Evolutionary conservation across 2,329 filamentous ascomycete species (phyloP).

Genomic region (Leptosphaerulina australis): DNA sequence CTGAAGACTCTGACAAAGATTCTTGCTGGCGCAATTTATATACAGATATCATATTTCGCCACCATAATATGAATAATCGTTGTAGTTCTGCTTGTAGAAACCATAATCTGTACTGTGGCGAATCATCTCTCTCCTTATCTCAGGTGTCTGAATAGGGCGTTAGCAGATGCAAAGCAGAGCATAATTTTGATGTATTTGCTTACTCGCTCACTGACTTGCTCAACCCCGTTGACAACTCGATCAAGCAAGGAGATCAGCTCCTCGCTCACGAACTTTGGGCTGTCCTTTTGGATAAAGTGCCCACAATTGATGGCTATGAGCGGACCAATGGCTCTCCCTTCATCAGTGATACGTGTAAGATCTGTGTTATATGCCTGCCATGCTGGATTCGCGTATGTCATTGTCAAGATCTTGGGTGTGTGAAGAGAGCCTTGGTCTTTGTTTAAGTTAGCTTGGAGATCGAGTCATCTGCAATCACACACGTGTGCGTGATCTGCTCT

Average conservation of each 20-base stretch:
- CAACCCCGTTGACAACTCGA: conserved; percentile 43
- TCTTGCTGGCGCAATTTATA: no score
- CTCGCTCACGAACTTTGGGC: conserved; percentile 51
- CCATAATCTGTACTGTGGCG: conserved; percentile 16
- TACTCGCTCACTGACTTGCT: conserved; percentile 42
- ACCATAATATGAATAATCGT: conserved; percentile 1
- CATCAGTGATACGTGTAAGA: conserved; percentile 53
- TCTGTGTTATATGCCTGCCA: conserved; percentile 63
- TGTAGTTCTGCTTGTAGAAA: background rate
- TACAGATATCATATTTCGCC: conserved; percentile 6
- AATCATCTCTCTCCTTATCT: conserved; percentile 18
- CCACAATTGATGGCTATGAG: conserved; percentile 58
- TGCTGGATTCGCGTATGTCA: conserved; percentile 59
- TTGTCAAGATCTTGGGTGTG: conserved; percentile 50
- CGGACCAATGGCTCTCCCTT: conserved; percentile 51
- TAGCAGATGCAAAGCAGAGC: background rate
- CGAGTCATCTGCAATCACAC: background rate
- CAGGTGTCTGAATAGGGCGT: conserved; percentile 1
- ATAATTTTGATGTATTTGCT: background rate
- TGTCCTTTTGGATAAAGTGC: conserved; percentile 63
- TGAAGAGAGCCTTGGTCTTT: conserved; percentile 35
- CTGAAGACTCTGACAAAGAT: no score
- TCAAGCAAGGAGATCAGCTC: conserved; percentile 44
- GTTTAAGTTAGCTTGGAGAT: conserved; percentile 7
- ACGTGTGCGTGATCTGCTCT: background rate